Conservation (phyloP, 2,329 filamentous ascomycete genomes). For the Zasmidium citrigriseum region DNA sequence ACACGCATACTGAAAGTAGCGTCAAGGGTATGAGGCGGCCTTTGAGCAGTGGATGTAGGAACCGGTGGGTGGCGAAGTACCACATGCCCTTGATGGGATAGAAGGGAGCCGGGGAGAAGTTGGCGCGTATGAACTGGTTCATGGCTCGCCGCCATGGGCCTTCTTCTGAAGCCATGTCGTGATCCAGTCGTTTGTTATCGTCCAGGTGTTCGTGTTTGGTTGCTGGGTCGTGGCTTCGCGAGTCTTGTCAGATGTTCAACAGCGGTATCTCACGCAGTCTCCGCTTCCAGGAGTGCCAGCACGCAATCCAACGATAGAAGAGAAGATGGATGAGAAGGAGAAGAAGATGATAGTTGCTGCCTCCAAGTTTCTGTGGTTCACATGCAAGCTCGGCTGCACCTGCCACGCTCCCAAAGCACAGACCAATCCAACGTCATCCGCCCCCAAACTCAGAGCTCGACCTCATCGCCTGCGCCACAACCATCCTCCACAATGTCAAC, state of each 20-base stretch:
- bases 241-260: too few relatives aligned
- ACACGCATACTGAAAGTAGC: constrained; percentile 79
- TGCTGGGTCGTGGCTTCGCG: too few relatives aligned
- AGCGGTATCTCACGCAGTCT: too few relatives aligned
- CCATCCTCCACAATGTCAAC: constrained; percentile 29
- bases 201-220: neutral
- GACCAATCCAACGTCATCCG: neutral
- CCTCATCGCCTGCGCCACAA: neutral
- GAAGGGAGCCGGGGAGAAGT: constrained; percentile 37
- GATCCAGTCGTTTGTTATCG: neutral
- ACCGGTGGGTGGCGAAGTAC: constrained; percentile 76
- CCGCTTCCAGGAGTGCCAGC: neutral
- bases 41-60: constrained; percentile 79
- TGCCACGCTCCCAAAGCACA: neutral
- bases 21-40: constrained; percentile 77
- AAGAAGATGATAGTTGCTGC: too few relatives aligned
- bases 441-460: constrained; percentile 1
- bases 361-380: too few relatives aligned
- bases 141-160: constrained; percentile 5
- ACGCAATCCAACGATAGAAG: too few relatives aligned
- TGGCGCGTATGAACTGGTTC: constrained; percentile 29
- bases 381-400: neutral
- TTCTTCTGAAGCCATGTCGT: constrained; percentile 10
- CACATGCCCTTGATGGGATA: constrained; percentile 63
- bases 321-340: too few relatives aligned